Conservation (phyloP, 228 moss, liverwort and hornwort species). For the Sphagnum fallax region DNA sequence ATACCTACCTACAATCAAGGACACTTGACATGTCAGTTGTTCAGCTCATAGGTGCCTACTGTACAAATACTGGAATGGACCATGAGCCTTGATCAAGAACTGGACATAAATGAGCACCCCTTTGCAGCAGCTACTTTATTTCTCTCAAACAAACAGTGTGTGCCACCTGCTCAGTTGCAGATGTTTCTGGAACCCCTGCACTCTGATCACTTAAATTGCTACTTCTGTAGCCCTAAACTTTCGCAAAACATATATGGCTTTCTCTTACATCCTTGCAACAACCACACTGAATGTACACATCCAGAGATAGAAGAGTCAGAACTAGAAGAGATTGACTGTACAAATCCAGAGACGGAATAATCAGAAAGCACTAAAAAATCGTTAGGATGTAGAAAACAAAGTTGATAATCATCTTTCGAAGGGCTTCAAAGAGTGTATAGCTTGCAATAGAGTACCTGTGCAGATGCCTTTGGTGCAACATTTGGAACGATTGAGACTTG, state of each 20-base stretch:
- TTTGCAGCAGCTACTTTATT: too few relatives aligned
- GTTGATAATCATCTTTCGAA: neutral
- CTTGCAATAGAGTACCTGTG: slow-evolving; percentile 20
- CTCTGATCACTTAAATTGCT: too few relatives aligned
- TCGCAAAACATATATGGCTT: too few relatives aligned
- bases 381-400: neutral
- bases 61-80: neutral
- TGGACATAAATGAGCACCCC: too few relatives aligned
- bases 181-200: too few relatives aligned
- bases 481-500: slow-evolving; percentile 54
- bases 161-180: too few relatives aligned
- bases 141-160: too few relatives aligned
- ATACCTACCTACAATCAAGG: neutral
- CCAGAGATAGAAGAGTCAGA: neutral
- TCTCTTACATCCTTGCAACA: neutral
- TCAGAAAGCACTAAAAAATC: neutral
- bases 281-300: neutral
- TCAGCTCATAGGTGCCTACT: neutral
- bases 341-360: neutral
- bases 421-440: neutral
- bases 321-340: too few relatives aligned
- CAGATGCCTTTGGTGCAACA: slow-evolving; percentile 59
- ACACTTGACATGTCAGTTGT: neutral
- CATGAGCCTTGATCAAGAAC: neutral
- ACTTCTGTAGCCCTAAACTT: too few relatives aligned